phyloP scores from a whole-genome alignment of 139 green algal species.

The Limnomonas spitsbergensis region DNA sequence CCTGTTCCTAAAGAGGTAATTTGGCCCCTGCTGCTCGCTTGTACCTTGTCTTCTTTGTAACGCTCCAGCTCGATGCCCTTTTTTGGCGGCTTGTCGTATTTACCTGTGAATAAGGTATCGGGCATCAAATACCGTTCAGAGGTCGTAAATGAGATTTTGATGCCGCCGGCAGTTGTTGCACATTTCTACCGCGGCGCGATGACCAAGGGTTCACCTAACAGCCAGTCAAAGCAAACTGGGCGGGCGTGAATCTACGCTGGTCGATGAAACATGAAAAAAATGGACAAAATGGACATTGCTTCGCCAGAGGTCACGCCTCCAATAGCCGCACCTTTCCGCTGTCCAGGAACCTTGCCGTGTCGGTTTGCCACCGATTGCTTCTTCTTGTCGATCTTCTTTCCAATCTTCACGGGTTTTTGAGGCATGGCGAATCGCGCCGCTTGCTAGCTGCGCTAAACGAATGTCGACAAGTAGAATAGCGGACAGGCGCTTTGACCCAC shows the following conservation, averaged over 20 bases:
- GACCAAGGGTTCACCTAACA: background rate
- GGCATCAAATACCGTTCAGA: background rate
- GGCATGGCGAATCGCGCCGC: conserved; percentile 6
- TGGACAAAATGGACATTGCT: background rate
- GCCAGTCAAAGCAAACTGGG: background rate
- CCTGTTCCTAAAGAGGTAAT: too few species aligned
- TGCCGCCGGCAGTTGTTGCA: too few species aligned
- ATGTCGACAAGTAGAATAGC: too few species aligned
- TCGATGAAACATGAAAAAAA: too few species aligned
- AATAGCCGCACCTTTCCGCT: background rate
- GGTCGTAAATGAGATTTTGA: too few species aligned
- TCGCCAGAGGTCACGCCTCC: background rate
- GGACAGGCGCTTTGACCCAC: too few species aligned
- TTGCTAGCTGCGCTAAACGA: too few species aligned
- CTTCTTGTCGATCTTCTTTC: background rate
- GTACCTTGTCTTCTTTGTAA: conserved; percentile 5
- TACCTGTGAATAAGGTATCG: background rate
- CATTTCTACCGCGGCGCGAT: too few species aligned
- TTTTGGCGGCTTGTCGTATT: conserved; percentile 15
- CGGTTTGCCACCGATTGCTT: background rate
- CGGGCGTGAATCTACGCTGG: too few species aligned
- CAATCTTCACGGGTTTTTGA: background rate
- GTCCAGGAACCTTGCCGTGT: background rate
- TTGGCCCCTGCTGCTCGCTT: too few species aligned
- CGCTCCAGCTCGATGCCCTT: background rate